Evolutionary conservation across 2,329 filamentous ascomycete species (phyloP).

Genomic region (Clonostachys sp.): DNA sequence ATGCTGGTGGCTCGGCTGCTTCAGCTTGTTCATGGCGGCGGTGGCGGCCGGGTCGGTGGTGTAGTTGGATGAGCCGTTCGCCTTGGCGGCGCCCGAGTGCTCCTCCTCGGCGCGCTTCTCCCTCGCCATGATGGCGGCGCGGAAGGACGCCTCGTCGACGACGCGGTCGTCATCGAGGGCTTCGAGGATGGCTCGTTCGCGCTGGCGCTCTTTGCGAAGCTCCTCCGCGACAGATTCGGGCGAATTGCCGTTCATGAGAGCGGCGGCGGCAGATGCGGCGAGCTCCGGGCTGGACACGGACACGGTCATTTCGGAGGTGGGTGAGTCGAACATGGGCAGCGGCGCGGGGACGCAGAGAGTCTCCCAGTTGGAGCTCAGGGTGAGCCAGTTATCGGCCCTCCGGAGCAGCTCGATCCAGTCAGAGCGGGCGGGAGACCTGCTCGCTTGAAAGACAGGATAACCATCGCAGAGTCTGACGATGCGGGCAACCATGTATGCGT

Average conservation of each 20-base stretch:
- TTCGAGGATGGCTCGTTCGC: slow-evolving; percentile 62
- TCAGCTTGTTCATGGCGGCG: not conserved
- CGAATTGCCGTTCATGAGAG: slow-evolving; percentile 20
- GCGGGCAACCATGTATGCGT: slow-evolving; percentile 77
- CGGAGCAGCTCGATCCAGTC: slow-evolving; percentile 79
- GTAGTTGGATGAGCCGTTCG: not conserved
- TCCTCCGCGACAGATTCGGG: slow-evolving; percentile 13
- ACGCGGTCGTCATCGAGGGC: slow-evolving; percentile 65
- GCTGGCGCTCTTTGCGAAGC: slow-evolving; percentile 45
- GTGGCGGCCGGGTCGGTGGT: not conserved
- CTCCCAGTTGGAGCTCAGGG: slow-evolving; percentile 64
- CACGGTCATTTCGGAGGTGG: slow-evolving; percentile 6
- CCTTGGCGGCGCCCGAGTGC: not conserved
- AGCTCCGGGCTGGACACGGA: slow-evolving; percentile 1
- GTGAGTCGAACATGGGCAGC: slow-evolving; percentile 27
- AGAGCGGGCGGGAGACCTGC: slow-evolving; percentile 64
- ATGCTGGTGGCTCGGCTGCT: not conserved
- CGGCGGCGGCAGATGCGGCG: slow-evolving; percentile 20
- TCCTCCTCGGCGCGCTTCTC: slow-evolving; percentile 51
- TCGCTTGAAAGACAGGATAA: slow-evolving; percentile 74
- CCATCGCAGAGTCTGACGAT: slow-evolving; percentile 71
- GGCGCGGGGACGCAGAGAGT: slow-evolving; percentile 60
- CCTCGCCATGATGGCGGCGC: slow-evolving; percentile 56
- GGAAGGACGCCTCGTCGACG: slow-evolving; percentile 61
- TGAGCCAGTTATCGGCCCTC: slow-evolving; percentile 64